phyloP scores from a whole-genome alignment of 2,329 filamentous ascomycete genomes.

The Claviceps sp. region DNA sequence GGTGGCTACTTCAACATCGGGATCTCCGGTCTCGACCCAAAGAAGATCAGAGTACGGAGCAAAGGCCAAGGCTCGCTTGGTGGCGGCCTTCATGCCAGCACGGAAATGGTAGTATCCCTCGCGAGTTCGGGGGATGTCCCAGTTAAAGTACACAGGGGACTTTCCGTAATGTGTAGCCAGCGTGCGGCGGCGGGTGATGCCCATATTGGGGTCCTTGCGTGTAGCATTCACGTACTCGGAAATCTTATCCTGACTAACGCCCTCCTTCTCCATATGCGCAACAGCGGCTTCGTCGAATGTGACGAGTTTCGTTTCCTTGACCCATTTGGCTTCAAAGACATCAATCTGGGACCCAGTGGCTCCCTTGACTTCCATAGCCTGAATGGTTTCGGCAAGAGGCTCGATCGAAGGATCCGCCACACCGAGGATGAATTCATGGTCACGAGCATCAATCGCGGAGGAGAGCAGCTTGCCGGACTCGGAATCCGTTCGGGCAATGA shows the following conservation, averaged over 20 bases:
- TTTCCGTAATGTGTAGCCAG: constrained; percentile 56
- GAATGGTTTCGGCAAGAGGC: constrained; percentile 76
- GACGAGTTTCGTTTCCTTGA: constrained; percentile 70
- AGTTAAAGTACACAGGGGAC: constrained; percentile 65
- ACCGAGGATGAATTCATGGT: constrained; percentile 94
- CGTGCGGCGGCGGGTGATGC: constrained; percentile 62
- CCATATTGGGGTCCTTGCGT: constrained; percentile 54
- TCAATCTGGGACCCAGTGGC: constrained; percentile 72
- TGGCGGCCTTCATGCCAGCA: constrained; percentile 72
- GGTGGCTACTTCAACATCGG: constrained; percentile 63
- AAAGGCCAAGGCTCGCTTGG: constrained; percentile 85
- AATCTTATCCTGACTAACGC: constrained; percentile 49
- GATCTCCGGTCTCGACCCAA: constrained; percentile 93
- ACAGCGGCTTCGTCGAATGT: constrained; percentile 87
- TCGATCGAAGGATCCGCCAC: constrained; percentile 61
- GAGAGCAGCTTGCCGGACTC: constrained; percentile 86
- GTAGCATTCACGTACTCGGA: constrained; percentile 53
- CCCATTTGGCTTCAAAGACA: constrained; percentile 74
- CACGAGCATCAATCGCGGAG: constrained; percentile 81
- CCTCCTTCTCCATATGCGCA: constrained; percentile 55
- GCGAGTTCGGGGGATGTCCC: constrained; percentile 82
- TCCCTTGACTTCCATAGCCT: constrained; percentile 75
- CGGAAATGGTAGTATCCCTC: constrained; percentile 91
- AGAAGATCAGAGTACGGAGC: constrained; percentile 87
- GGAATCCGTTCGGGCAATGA: constrained; percentile 90